These are phyloP conservation scores for Fragaria vesca DNA, from an alignment of 306 rosid genomes.

Conservation along the genomic window DNA sequence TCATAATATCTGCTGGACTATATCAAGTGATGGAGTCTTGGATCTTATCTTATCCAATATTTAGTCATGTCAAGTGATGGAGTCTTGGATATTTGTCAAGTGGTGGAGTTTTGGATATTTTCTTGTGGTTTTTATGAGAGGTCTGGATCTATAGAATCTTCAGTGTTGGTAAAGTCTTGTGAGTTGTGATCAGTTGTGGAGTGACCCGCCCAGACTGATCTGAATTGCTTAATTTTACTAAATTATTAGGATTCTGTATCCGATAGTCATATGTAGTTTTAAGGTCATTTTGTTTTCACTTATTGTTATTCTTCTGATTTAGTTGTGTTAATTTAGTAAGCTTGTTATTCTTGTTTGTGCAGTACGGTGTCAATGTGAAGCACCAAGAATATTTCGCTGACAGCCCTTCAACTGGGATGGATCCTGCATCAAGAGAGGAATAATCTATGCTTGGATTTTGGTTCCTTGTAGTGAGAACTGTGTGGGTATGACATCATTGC, in stretches of 20 bases:
- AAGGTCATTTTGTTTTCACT: neutral
- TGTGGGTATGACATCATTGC: neutral
- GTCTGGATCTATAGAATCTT: neutral
- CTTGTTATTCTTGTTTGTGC: constrained; percentile 15
- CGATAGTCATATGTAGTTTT: too few relatives aligned
- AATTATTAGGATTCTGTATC: neutral
- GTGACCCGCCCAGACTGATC: neutral
- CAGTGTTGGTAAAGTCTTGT: neutral
- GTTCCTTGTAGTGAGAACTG: constrained; percentile 7
- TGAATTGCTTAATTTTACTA: neutral
- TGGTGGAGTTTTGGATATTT: neutral
- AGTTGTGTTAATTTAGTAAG: neutral
- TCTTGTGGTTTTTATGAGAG: neutral
- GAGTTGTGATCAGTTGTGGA: neutral
- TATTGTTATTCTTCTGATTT: neutral
- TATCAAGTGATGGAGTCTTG: neutral
- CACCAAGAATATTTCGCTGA: constrained; percentile 99
- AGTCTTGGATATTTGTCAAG: neutral
- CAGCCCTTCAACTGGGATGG: constrained; percentile 80
- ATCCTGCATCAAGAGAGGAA: constrained; percentile 92
- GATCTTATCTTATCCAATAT: neutral
- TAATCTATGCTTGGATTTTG: constrained; percentile 32
- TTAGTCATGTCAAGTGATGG: neutral
- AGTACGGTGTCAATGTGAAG: constrained; percentile 73
- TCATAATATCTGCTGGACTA: neutral